Conservation (phyloP, 495 filamentous ascomycete species). For the Penicillium silybi region DNA sequence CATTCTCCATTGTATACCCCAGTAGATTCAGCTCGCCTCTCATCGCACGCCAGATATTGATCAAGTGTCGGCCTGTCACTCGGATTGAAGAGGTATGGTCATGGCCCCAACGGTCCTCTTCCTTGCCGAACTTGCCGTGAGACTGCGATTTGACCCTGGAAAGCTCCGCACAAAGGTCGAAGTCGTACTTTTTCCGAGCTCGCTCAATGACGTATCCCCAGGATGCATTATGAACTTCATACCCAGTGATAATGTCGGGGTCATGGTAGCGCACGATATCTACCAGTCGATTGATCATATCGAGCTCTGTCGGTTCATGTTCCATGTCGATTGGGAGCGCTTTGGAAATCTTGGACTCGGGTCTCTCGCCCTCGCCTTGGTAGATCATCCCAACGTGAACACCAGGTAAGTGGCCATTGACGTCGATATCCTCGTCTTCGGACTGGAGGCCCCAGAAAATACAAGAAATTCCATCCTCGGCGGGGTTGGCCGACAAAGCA, state of each 20-base stretch:
- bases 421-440: slow-evolving; percentile 56
- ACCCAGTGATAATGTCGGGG: slow-evolving; percentile 92
- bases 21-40: slow-evolving; percentile 81
- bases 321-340: slow-evolving; percentile 57
- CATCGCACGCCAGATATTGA: slow-evolving; percentile 98
- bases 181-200: slow-evolving; percentile 80
- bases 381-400: slow-evolving; percentile 55
- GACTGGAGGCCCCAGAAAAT: slow-evolving; percentile 89
- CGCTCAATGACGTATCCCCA: slow-evolving; percentile 97
- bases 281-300: slow-evolving; percentile 75
- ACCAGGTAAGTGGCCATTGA: slow-evolving; percentile 49
- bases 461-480: slow-evolving; percentile 82
- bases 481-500: slow-evolving; percentile 76
- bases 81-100: slow-evolving; percentile 82
- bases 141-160: slow-evolving; percentile 82
- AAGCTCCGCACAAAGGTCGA: slow-evolving; percentile 83
- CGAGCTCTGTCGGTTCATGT: slow-evolving; percentile 74
- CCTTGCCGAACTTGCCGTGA: slow-evolving; percentile 76
- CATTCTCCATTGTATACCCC: slow-evolving; percentile 96
- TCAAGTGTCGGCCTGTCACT: slow-evolving; percentile 88
- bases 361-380: slow-evolving; percentile 41
- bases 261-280: slow-evolving; percentile 81
- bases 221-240: slow-evolving; percentile 87
- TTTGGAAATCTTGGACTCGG: slow-evolving; percentile 46
- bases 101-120: slow-evolving; percentile 87